Evolutionary conservation across 139 green algal genomes (phyloP).

Genomic region (Auxenochlorella pyrenoidosa): DNA sequence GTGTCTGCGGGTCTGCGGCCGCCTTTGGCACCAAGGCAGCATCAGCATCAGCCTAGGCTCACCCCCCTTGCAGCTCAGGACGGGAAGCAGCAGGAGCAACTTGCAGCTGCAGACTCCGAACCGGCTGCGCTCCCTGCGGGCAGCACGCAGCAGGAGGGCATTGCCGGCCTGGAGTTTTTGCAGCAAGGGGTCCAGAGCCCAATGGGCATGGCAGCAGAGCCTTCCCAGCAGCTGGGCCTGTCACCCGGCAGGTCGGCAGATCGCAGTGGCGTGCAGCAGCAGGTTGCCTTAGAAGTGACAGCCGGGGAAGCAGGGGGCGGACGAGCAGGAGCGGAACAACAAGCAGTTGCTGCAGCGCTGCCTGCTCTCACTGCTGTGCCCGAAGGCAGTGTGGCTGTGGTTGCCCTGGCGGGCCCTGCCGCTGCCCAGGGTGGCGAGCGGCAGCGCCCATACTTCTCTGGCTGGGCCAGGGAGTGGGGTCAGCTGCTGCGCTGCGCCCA

Average conservation of each 20-base stretch:
- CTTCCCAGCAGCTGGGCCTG: slow-evolving; percentile 20
- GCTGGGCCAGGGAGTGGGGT: not conserved
- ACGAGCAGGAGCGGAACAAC: not conserved
- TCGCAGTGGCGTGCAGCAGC: not conserved
- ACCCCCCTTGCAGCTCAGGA: not conserved
- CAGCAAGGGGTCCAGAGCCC: not conserved
- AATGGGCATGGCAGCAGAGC: not conserved
- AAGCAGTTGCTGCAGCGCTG: not conserved
- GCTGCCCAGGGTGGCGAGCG: not conserved
- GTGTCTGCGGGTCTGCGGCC: not conserved
- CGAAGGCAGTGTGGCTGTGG: not conserved
- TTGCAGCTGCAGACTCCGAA: not conserved
- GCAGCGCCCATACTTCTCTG: not conserved
- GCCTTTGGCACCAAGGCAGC: not conserved
- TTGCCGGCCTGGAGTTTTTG: not conserved
- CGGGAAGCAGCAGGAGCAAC: not conserved
- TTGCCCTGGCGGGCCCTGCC: not conserved
- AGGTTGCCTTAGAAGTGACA: not conserved
- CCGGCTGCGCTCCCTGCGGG: not conserved
- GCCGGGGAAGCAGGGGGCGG: not conserved
- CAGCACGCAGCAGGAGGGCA: not conserved
- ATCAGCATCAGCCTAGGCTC: not conserved
- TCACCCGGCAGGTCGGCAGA: not conserved
- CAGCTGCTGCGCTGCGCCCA: not conserved
- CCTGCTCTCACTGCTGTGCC: not conserved